Evolutionary conservation across 768 basidiomycete species (phyloP).

Genomic region (Pleurotus sapidus): DNA sequence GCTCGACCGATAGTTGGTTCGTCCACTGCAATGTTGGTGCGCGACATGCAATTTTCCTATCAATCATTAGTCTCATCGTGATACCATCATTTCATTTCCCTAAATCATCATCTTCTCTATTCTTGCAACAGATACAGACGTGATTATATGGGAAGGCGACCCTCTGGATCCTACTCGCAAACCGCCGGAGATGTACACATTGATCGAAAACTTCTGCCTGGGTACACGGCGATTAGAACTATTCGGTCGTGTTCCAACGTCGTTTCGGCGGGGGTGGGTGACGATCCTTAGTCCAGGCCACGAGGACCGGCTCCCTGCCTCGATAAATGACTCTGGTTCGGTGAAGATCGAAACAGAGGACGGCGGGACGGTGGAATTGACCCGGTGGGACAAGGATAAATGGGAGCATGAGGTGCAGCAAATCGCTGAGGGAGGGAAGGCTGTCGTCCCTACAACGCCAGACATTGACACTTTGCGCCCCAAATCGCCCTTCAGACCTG

Average conservation of each 20-base stretch:
- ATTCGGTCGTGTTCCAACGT: slow-evolving; percentile 69
- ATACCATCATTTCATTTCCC: background rate
- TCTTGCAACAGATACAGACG: slow-evolving; percentile 77
- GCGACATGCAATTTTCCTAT: slow-evolving; percentile 21
- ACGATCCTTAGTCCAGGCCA: slow-evolving; percentile 72
- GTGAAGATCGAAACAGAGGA: slow-evolving; percentile 39
- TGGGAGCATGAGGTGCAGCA: slow-evolving; percentile 67
- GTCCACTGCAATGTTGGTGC: slow-evolving; percentile 96
- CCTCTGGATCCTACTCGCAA: slow-evolving; percentile 77
- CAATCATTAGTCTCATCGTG: slow-evolving; percentile 11
- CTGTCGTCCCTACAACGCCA: slow-evolving; percentile 67
- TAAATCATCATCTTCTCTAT: background rate
- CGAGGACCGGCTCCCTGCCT: slow-evolving; percentile 43
- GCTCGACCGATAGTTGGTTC: slow-evolving; percentile 94
- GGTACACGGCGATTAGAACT: slow-evolving; percentile 89
- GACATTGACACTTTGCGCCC: slow-evolving; percentile 86
- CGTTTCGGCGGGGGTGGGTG: slow-evolving; percentile 87
- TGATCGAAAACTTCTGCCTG: slow-evolving; percentile 97
- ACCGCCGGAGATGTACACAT: slow-evolving; percentile 93
- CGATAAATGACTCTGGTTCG: slow-evolving; percentile 16
- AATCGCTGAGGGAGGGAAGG: slow-evolving; percentile 45
- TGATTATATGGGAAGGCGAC: slow-evolving; percentile 96
- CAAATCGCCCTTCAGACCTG: slow-evolving; percentile 70
- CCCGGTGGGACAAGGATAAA: slow-evolving; percentile 55
- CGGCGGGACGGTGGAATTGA: slow-evolving; percentile 32